Evolutionary conservation across 768 basidiomycete genomes (phyloP).

Genomic region (Pleurotus giganteus): DNA sequence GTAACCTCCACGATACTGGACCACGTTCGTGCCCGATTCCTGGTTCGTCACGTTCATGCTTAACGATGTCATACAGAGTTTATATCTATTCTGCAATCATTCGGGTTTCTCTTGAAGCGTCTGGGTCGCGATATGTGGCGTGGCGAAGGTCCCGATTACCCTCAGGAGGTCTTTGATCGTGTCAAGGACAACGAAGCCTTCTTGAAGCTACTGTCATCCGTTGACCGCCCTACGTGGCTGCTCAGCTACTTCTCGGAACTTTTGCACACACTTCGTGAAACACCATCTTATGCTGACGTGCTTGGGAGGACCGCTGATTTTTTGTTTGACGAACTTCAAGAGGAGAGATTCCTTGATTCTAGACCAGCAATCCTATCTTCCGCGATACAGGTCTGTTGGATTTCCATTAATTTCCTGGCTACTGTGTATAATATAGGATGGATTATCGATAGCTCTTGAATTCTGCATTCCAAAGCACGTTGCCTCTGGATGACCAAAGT

Average conservation of each 20-base stretch:
- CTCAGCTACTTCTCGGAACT: conserved; percentile 67
- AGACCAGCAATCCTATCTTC: conserved; percentile 60
- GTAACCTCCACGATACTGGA: conserved; percentile 60
- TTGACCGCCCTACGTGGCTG: conserved; percentile 42
- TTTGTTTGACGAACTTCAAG: conserved; percentile 80
- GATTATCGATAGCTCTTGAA: conserved; percentile 26
- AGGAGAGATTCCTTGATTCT: conserved; percentile 61
- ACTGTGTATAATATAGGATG: conserved; percentile 1
- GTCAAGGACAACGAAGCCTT: conserved; percentile 77
- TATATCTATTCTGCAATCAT: conserved; percentile 51
- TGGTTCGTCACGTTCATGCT: conserved; percentile 4
- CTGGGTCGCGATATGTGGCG: conserved; percentile 62
- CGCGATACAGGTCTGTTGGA: conserved; percentile 58
- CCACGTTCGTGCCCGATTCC: conserved; percentile 46
- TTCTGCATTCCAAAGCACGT: conserved; percentile 24
- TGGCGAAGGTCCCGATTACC: conserved; percentile 67
- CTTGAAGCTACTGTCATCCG: conserved; percentile 37
- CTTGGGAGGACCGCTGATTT: conserved; percentile 71
- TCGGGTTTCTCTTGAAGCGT: conserved; percentile 59
- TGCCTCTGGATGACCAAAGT: conserved; percentile 13
- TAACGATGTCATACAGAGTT: conserved; percentile 46
- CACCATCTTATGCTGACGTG: conserved; percentile 55
- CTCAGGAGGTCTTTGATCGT: conserved; percentile 76
- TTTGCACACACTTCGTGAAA: conserved; percentile 52
- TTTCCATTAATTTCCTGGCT: not conserved